Percentiles rank a stretch among this genome's conserved stretches.
phyloP scores from a whole-genome alignment of 352 stramenopile genomes.

The Globisporangium nagaii region DNA sequence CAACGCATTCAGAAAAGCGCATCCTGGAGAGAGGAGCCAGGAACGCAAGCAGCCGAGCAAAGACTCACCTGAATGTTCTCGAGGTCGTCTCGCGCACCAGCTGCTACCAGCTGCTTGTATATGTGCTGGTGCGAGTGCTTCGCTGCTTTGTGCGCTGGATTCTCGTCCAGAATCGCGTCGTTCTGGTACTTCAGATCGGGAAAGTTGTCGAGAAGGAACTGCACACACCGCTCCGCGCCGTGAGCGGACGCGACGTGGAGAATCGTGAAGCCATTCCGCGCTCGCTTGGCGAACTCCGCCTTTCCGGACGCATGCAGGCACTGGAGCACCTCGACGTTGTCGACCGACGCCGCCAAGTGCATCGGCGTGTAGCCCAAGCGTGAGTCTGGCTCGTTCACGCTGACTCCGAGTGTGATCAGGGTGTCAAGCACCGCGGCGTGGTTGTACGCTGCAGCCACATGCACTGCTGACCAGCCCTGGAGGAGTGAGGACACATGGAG shows the following conservation, averaged over 20 bases:
- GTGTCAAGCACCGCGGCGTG: slow-evolving; percentile 38
- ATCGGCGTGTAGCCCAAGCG: slow-evolving; percentile 53
- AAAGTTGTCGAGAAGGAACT: slow-evolving; percentile 34
- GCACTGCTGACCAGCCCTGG: slow-evolving; percentile 53
- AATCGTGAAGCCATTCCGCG: slow-evolving; percentile 47
- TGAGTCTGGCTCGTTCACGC: slow-evolving; percentile 34
- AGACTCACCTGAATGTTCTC: slow-evolving; percentile 51
- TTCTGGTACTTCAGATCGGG: slow-evolving; percentile 30
- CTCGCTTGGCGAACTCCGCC: slow-evolving; percentile 39
- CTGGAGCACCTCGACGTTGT: slow-evolving; percentile 48
- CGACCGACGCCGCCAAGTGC: slow-evolving; percentile 47
- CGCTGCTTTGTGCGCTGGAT: slow-evolving; percentile 50
- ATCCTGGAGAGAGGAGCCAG: not conserved
- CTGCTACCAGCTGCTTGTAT: slow-evolving; percentile 28
- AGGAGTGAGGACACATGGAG: not conserved
- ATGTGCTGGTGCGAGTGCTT: slow-evolving; percentile 38
- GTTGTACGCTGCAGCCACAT: slow-evolving; percentile 52
- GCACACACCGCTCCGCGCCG: slow-evolving; percentile 37
- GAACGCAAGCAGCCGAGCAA: not conserved
- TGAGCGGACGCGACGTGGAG: slow-evolving; percentile 50
- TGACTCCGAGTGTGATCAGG: slow-evolving; percentile 37
- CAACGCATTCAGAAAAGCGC: not conserved
- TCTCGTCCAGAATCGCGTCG: slow-evolving; percentile 44
- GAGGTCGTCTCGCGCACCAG: slow-evolving; percentile 35
- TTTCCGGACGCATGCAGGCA: slow-evolving; percentile 30